phyloP scores from a whole-genome alignment of 805 yeast genomes.

The Wickerhamomyces bovis region DNA sequence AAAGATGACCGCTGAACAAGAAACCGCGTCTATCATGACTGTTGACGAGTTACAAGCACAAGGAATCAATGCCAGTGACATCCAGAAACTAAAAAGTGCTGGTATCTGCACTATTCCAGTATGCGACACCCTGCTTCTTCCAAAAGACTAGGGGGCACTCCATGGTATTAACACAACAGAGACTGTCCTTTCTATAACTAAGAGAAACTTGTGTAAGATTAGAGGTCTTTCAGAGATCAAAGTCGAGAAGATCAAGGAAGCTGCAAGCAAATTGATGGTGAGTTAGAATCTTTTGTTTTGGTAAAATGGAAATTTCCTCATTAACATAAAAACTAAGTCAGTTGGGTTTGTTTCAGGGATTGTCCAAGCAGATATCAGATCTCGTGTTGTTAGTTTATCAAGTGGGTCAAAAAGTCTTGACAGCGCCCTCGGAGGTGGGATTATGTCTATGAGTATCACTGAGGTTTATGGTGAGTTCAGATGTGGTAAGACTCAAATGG shows the following conservation, averaged over 20 bases:
- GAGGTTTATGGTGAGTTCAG: slow-evolving; percentile 79
- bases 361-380: slow-evolving; percentile 57
- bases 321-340: slow-evolving; percentile 25
- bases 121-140: slow-evolving; percentile 28
- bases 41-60: slow-evolving; percentile 53
- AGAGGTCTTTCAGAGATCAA: slow-evolving; percentile 73
- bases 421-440: slow-evolving; percentile 66
- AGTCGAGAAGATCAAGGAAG: slow-evolving; percentile 71
- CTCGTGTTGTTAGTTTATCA: slow-evolving; percentile 56
- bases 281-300: not conserved
- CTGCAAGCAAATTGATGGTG: slow-evolving; percentile 55
- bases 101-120: slow-evolving; percentile 67
- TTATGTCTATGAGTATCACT: slow-evolving; percentile 70
- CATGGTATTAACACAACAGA: slow-evolving; percentile 9
- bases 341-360: slow-evolving; percentile 73
- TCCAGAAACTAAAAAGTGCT: slow-evolving; percentile 57
- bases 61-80: slow-evolving; percentile 69
- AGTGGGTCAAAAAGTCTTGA: slow-evolving; percentile 72
- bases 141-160: not conserved
- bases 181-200: slow-evolving; percentile 54
- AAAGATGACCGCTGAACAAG: slow-evolving; percentile 11
- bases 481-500: slow-evolving; percentile 78
- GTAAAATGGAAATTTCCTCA: not conserved
- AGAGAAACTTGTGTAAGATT: slow-evolving; percentile 56
- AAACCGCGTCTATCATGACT: slow-evolving; percentile 23